Evolutionary conservation across 2,329 filamentous ascomycete genomes (phyloP), one percentile per base, ranked within the genome.

Genomic region (Aspergillus latus): DNA sequence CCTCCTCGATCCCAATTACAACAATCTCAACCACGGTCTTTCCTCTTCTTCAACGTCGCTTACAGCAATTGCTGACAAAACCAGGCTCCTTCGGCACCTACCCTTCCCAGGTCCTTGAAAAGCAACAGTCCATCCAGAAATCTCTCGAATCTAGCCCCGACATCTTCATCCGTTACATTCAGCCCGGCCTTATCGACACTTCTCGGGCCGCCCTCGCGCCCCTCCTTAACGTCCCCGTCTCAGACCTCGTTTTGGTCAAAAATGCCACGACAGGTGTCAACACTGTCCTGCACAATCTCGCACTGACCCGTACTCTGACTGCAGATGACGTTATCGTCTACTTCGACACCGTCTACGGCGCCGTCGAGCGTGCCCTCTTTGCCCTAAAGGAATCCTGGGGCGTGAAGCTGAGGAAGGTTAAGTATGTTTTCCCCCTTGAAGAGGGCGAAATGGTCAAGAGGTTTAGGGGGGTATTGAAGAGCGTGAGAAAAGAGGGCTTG

Each of bases 321-420:
- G 13, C 78, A 0, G 87, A 88, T 59, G 92, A 97, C 68, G 85
- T 88, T 4, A 60, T 95, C 59, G 66, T 96, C 44, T 88, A 86
- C 72, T 95, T 96, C 68, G 82, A 82, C 36, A 91, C 89, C 40
- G 82, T 92, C 51, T 96, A 96, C 70, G 86, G 86, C 54, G 86
- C 85, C 0, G 92, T 90, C 68, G 88, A 86, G 54, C 91, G 89
- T 67, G 86, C 86, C 0, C 78, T 94, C 15, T 79, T 86, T 42
- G 93, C 85, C 55, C 74, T 94, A 36, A 78, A 82, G n/a, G 92
- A 96, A 1, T 84, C 80, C 1, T 76, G 78, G 0, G 76, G 81
- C 0, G 65, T 76, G 10, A 65, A 76, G 11, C 64, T 73, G 0
- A 69, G 78, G 0, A 81, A 82, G 62, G 84, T 97, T 42, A 64